Evolutionary conservation across 768 basidiomycete genomes (phyloP).

Genomic region (Termitomyces titanicus): DNA sequence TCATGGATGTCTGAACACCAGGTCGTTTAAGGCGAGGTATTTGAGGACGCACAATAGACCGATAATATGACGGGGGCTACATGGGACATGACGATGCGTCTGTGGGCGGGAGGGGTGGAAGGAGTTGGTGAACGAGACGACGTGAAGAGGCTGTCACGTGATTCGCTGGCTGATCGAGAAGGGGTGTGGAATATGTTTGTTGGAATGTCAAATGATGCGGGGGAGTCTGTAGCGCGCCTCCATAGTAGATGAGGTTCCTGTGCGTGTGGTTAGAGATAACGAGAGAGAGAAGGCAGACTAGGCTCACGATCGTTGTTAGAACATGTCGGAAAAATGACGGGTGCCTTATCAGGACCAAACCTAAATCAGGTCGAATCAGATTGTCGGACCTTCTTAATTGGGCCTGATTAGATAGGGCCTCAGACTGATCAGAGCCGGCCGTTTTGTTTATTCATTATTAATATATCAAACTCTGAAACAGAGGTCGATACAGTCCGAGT

Average conservation of each 20-base stretch:
- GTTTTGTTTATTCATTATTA: no score
- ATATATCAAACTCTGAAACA: no score
- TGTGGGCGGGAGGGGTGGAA: neutral
- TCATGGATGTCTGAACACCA: slow-evolving; percentile 1
- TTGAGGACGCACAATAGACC: neutral
- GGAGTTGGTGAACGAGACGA: neutral
- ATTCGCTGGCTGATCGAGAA: slow-evolving; percentile 6
- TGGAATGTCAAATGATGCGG: neutral
- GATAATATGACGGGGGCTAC: slow-evolving; percentile 17
- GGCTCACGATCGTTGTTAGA: neutral
- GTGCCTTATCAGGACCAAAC: no score
- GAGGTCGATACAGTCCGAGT: no score
- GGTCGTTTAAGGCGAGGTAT: neutral
- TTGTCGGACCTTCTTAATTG: no score
- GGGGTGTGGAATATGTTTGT: slow-evolving; percentile 3
- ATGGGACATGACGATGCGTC: slow-evolving; percentile 16
- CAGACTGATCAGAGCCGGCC: no score
- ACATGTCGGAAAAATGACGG: no score
- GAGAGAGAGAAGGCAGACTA: neutral
- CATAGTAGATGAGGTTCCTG: neutral
- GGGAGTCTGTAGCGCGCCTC: slow-evolving; percentile 11
- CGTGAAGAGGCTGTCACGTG: slow-evolving; percentile 2
- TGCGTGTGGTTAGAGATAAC: neutral
- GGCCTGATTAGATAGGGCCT: no score
- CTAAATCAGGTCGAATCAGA: no score